Evolutionary conservation across 2,329 filamentous ascomycete species (phyloP), one percentile per base, ranked within the genome.

Genomic region (Fulvia fulva): DNA sequence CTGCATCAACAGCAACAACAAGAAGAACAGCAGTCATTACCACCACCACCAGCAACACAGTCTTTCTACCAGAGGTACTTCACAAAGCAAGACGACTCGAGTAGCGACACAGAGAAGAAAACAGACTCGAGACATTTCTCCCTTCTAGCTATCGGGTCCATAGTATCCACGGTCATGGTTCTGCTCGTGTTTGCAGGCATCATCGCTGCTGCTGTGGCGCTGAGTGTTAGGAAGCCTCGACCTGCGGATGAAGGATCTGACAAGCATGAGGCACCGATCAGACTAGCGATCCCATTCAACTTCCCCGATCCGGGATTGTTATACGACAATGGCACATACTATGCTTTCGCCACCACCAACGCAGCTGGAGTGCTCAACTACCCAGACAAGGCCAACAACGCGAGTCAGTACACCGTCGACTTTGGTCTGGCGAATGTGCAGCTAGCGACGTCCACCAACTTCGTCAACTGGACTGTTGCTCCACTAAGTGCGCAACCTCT

Each of bases 251-350:
- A 30, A 1, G 54, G 16, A 3, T 9, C 23, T 34, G 28, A 19
- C 22, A 23, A 12, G 26, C 56, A 56, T 9, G 7, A n/a, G 8
- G 57, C 59, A 9, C 65, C 63, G 5, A 59, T 70, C 46, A 55
- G 59, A 41, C 49, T 57, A n/a, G 69, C 68, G 16, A 59, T 73
- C 25, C 44, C 57, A 3, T 64, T 63, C 21, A 74, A 76, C 63
- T 76, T 76, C 51, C 70, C 75, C 0, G 75, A 77, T 63, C 75
- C 75, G 2, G 57, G 67, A 9, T 61, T 76, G 14, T 63, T 69
- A 30, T 60, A 67, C 34, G 59, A 67, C 25, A 66, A 71, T 21
- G 69, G 68, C 21, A 70, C 66, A 0, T 76, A 70, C 69, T 75
- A 74, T 51, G 73, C 74, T 1, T 75, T 69, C 54, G 74, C 67